Percentiles rank a stretch among this genome's conserved stretches.
phyloP scores from a whole-genome alignment of 805 yeast genomes.

The Geotrichum ghanense region DNA sequence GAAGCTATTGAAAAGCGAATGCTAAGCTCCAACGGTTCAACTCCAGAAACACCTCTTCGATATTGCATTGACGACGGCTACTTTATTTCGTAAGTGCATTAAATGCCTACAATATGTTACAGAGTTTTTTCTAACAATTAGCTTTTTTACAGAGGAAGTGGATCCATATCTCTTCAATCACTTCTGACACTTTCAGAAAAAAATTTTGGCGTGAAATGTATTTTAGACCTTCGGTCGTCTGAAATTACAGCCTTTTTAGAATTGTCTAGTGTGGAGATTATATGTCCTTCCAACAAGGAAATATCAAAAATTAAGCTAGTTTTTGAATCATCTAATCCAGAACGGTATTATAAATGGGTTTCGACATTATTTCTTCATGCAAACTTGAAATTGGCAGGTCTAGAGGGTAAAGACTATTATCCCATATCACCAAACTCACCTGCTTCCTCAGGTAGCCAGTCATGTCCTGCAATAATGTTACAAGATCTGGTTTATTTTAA shows the following conservation, averaged over 20 bases:
- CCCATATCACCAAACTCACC: background rate
- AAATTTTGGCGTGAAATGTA: background rate
- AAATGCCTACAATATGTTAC: background rate
- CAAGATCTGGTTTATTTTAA: background rate
- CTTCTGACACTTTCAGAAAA: background rate
- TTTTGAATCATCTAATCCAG: background rate
- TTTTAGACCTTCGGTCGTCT: background rate
- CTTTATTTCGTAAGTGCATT: background rate
- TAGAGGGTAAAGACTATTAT: background rate
- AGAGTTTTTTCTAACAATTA: background rate
- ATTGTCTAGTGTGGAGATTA: background rate
- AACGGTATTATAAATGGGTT: background rate
- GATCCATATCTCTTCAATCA: background rate
- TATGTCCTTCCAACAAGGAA: background rate
- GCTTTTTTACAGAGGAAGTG: background rate
- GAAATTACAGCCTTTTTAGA: background rate
- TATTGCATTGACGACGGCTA: background rate
- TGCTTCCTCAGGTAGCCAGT: background rate
- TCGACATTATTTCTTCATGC: conserved; percentile 1
- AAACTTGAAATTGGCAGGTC: background rate
- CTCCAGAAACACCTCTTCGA: background rate
- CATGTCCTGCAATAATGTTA: background rate
- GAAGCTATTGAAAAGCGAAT: background rate
- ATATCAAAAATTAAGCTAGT: background rate
- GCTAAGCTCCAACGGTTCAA: background rate